Conservation (phyloP, 2,329 filamentous ascomycete genomes). For the Aspergillus flavus region DNA sequence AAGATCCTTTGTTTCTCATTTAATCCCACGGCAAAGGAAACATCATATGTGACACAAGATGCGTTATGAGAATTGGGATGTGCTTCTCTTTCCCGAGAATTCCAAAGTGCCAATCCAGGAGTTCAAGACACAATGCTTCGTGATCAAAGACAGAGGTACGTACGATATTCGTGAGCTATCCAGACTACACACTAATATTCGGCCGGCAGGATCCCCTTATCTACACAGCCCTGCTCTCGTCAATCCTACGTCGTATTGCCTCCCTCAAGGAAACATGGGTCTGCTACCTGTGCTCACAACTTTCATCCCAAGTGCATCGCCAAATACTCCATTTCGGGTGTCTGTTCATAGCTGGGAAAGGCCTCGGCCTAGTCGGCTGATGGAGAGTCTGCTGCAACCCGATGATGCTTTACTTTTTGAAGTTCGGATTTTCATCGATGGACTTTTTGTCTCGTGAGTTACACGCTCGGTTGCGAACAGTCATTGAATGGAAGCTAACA, state of each 20-base stretch:
- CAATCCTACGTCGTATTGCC: constrained; percentile 26
- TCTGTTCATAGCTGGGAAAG: constrained; percentile 75
- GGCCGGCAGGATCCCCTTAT: constrained; percentile 55
- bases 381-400: constrained; percentile 59
- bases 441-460: constrained; percentile 62
- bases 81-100: constrained; percentile 73
- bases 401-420: constrained; percentile 64
- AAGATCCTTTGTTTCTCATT: constrained; percentile 22
- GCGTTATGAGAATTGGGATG: constrained; percentile 86
- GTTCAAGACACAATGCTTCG: constrained; percentile 77
- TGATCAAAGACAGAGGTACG: constrained; percentile 56
- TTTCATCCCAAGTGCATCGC: constrained; percentile 67
- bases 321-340: constrained; percentile 65
- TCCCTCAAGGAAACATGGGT: constrained; percentile 30
- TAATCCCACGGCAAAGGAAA: constrained; percentile 39
- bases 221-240: constrained; percentile 49
- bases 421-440: constrained; percentile 70
- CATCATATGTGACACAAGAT: constrained; percentile 52
- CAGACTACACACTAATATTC: constrained; percentile 5
- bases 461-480: background rate
- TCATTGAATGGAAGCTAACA: background rate
- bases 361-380: constrained; percentile 61
- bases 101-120: constrained; percentile 75
- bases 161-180: constrained; percentile 21
- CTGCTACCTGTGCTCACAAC: constrained; percentile 68